phyloP scores from a whole-genome alignment of 805 yeast genomes.

The Wickerhamiella dianesei region DNA sequence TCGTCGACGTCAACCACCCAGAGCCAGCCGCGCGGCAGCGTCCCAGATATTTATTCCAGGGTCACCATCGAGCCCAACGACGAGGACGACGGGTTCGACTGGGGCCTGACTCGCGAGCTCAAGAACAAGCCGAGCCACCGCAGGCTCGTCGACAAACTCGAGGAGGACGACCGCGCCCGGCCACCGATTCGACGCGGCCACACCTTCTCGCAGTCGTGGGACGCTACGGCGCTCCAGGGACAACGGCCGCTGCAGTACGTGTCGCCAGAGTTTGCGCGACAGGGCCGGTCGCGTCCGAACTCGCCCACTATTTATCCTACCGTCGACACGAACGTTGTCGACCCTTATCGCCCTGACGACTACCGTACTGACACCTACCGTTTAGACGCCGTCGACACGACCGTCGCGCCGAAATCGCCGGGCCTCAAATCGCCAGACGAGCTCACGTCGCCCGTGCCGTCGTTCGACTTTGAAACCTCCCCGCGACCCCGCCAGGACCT shows the following conservation, averaged over 20 bases:
- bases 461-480: background rate
- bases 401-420: background rate
- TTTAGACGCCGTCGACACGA: no score
- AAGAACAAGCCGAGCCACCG: background rate
- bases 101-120: background rate
- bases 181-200: slow-evolving; percentile 5
- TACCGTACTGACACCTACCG: background rate
- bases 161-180: background rate
- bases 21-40: background rate
- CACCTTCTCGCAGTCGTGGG: slow-evolving; percentile 13
- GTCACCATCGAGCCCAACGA: background rate
- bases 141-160: background rate
- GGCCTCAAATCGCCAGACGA: background rate
- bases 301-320: background rate
- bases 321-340: background rate
- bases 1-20: background rate
- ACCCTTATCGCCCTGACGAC: background rate
- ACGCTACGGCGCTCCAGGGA: slow-evolving; percentile 3
- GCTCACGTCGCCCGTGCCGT: background rate
- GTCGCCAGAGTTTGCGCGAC: background rate
- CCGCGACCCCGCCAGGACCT: background rate
- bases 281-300: background rate
- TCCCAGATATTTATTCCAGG: background rate
- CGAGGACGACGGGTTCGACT: slow-evolving; percentile 1
- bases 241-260: background rate